Conservation (phyloP, 768 basidiomycete genomes). For the Boletus speciosus region DNA sequence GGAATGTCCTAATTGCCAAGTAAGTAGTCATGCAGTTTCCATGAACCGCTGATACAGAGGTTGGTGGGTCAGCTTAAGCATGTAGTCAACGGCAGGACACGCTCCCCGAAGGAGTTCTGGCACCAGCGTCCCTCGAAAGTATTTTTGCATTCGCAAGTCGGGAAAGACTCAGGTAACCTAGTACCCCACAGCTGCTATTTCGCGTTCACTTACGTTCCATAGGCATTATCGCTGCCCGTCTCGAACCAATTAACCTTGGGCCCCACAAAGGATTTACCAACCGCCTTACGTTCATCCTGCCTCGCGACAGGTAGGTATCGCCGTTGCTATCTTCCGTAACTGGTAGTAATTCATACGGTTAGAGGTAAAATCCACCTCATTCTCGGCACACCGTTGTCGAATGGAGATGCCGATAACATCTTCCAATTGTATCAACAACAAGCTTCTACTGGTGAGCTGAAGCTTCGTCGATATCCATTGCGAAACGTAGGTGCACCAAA, state of each 20-base stretch:
- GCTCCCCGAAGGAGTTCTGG: constrained; percentile 39
- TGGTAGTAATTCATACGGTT: background rate
- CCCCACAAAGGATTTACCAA: constrained; percentile 20
- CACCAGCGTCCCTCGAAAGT: constrained; percentile 23
- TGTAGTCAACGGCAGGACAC: constrained; percentile 19
- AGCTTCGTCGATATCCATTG: constrained; percentile 71
- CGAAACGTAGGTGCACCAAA: constrained; percentile 43
- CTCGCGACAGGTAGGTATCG: constrained; percentile 40
- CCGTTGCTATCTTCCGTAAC: background rate
- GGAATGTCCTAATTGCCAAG: constrained; percentile 63
- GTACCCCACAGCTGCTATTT: background rate
- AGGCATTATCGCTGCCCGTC: constrained; percentile 20
- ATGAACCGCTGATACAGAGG: background rate
- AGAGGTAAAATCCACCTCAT: constrained; percentile 65
- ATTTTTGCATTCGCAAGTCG: constrained; percentile 28
- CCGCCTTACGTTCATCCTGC: constrained; percentile 51
- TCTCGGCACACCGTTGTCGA: constrained; percentile 35
- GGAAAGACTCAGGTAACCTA: constrained; percentile 28
- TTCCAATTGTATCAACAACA: constrained; percentile 67
- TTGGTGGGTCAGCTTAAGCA: constrained; percentile 12
- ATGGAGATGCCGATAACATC: constrained; percentile 48
- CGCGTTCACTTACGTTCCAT: background rate
- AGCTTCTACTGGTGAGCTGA: constrained; percentile 51
- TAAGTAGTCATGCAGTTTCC: constrained; percentile 26
- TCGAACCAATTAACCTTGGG: constrained; percentile 21